These are phyloP conservation scores for Trichophaea hybrida DNA, from an alignment of 2,329 filamentous ascomycete genomes.

Conservation along the genomic window DNA sequence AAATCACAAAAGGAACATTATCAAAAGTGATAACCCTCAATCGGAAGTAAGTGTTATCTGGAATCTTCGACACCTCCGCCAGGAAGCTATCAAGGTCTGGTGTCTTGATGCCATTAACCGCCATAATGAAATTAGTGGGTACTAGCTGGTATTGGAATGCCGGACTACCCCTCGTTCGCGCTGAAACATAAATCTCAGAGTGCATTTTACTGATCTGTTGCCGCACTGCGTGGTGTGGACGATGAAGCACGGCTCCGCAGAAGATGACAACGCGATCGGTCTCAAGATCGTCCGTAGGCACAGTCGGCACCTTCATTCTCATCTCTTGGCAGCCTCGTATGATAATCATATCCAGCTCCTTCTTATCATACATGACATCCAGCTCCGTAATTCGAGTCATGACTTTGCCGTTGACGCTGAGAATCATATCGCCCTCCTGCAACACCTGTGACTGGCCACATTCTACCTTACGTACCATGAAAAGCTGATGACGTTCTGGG, in stretches of 20 bases:
- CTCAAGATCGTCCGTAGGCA: constrained; percentile 78
- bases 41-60: constrained; percentile 95
- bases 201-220: constrained; percentile 96
- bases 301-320: constrained; percentile 62
- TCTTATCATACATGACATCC: constrained; percentile 89
- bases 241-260: constrained; percentile 85
- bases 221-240: constrained; percentile 86
- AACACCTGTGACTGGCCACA: constrained; percentile 52
- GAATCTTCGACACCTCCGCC: constrained; percentile 67
- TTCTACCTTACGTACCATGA: constrained; percentile 90
- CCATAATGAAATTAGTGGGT: constrained; percentile 93
- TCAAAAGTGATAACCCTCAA: constrained; percentile 97
- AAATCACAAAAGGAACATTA: constrained; percentile 97
- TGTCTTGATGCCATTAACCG: constrained; percentile 79
- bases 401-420: constrained; percentile 79
- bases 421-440: constrained; percentile 78
- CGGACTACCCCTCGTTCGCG: constrained; percentile 60
- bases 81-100: constrained; percentile 71
- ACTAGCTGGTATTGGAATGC: constrained; percentile 83
- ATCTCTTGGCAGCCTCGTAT: constrained; percentile 74
- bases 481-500: constrained; percentile 83
- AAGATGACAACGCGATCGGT: constrained; percentile 86
- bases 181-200: constrained; percentile 90
- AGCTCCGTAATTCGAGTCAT: constrained; percentile 88
- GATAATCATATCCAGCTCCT: constrained; percentile 67